phyloP scores from a whole-genome alignment of 768 basidiomycete genomes.

The Panus rudis region DNA sequence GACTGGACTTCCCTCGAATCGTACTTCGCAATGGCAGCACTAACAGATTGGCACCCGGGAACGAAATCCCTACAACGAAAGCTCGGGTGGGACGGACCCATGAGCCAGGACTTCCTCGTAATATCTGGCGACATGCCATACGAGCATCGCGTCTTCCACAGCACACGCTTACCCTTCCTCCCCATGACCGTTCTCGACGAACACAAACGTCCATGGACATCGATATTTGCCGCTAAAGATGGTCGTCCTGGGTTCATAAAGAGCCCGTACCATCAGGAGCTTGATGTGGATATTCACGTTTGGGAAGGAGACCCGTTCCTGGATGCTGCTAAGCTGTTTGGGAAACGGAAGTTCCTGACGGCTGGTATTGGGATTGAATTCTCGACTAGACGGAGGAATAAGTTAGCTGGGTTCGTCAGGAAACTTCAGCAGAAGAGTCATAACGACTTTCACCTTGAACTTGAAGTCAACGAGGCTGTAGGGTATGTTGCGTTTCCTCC shows the following conservation, averaged over 20 bases:
- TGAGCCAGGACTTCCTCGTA: conserved; percentile 28
- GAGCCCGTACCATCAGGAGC: conserved; percentile 27
- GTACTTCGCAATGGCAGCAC: conserved; percentile 16
- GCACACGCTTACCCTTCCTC: conserved; percentile 43
- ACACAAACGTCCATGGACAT: conserved; percentile 49
- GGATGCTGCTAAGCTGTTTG: conserved; percentile 22
- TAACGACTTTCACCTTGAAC: conserved; percentile 28
- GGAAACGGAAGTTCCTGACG: conserved; percentile 24
- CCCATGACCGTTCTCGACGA: conserved; percentile 50
- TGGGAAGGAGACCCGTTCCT: conserved; percentile 53
- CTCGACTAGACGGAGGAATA: conserved; percentile 51
- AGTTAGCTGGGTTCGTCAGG: conserved; percentile 46
- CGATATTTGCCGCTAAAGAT: conserved; percentile 39
- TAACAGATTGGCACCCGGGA: conserved; percentile 38
- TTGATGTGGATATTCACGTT: conserved; percentile 33
- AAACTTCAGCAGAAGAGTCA: conserved; percentile 25
- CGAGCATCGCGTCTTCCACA: conserved; percentile 44
- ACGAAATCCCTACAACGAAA: conserved; percentile 44
- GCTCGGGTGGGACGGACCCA: conserved; percentile 34
- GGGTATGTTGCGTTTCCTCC: conserved; percentile 34
- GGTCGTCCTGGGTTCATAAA: conserved; percentile 42
- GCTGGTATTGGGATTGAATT: conserved; percentile 59
- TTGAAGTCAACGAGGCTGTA: conserved; percentile 48
- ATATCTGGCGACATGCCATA: conserved; percentile 43
- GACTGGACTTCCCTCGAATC: no score